These are phyloP conservation scores for Nicotiana benthamiana DNA, from an alignment of 257 asterid species.

Conservation along the genomic window DNA sequence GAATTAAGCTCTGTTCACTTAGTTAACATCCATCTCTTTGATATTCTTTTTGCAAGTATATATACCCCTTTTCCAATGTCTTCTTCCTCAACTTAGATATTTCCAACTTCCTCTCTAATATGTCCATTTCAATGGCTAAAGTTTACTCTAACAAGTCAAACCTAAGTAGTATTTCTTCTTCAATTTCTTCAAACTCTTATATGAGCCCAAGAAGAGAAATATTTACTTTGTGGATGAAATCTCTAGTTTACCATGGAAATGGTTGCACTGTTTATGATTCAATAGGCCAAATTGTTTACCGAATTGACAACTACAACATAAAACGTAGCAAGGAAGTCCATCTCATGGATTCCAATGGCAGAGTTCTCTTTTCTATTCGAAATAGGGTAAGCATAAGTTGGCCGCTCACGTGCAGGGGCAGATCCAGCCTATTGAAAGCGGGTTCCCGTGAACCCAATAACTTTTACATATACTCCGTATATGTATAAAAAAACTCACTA, in stretches of 20 bases:
- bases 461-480: too few species aligned
- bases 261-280: constrained; percentile 56
- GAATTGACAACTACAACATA: constrained; percentile 52
- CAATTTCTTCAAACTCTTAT: constrained; percentile 4
- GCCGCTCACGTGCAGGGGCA: too few species aligned
- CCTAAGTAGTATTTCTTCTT: background rate
- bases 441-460: too few species aligned
- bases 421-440: too few species aligned
- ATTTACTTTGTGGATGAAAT: constrained; percentile 68
- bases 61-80: background rate
- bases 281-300: constrained; percentile 34
- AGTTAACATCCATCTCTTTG: background rate
- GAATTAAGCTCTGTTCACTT: background rate
- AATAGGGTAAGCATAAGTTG: constrained; percentile 33
- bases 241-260: constrained; percentile 49
- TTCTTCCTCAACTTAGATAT: background rate
- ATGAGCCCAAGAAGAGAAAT: constrained; percentile 29
- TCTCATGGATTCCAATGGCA: constrained; percentile 50
- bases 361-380: constrained; percentile 37
- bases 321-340: constrained; percentile 35
- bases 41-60: background rate
- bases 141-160: constrained; percentile 30
- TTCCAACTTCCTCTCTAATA: background rate
- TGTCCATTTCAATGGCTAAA: constrained; percentile 42
- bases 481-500: too few species aligned